Conservation (phyloP, 2,329 filamentous ascomycete genomes). For the Pseudocercospora ulei region DNA sequence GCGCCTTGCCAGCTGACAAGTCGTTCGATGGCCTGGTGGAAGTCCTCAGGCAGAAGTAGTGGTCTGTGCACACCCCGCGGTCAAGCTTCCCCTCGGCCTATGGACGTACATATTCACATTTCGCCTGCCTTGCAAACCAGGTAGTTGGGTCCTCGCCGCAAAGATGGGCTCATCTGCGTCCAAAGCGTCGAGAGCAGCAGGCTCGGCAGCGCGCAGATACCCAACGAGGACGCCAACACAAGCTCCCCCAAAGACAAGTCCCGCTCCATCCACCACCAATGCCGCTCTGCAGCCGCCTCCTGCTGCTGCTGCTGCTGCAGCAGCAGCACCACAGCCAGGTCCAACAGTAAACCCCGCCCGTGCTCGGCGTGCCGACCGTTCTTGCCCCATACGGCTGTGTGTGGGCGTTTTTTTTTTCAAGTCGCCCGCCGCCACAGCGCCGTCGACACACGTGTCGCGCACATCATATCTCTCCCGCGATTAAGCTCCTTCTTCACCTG, state of each 20-base stretch:
- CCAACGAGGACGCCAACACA: slow-evolving; percentile 38
- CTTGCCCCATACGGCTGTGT: slow-evolving; percentile 42
- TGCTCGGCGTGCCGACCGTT: slow-evolving; percentile 42
- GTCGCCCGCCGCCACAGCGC: slow-evolving; percentile 31
- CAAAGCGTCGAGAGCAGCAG: slow-evolving; percentile 46
- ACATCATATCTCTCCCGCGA: slow-evolving; percentile 34
- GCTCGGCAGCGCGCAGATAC: slow-evolving; percentile 47
- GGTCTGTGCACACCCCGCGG: too few species aligned
- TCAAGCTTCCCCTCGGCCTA: too few species aligned
- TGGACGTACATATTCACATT: too few species aligned
- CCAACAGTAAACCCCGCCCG: slow-evolving; percentile 37
- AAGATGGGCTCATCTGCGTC: slow-evolving; percentile 55
- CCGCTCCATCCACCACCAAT: slow-evolving; percentile 28
- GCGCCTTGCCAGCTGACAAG: too few species aligned
- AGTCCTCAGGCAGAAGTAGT: too few species aligned
- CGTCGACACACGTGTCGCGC: slow-evolving; percentile 29
- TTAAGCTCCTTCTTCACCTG: slow-evolving; percentile 41
- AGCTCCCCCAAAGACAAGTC: slow-evolving; percentile 26
- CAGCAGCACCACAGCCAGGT: slow-evolving; percentile 32
- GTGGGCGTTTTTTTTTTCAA: too few species aligned
- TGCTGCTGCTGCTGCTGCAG: slow-evolving; percentile 20
- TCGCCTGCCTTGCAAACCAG: too few species aligned
- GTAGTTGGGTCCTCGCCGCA: too few species aligned
- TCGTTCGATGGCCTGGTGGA: too few species aligned
- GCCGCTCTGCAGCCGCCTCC: slow-evolving; percentile 23